phyloP scores from a whole-genome alignment of 805 yeast species.

The Teunomyces pallodes region DNA sequence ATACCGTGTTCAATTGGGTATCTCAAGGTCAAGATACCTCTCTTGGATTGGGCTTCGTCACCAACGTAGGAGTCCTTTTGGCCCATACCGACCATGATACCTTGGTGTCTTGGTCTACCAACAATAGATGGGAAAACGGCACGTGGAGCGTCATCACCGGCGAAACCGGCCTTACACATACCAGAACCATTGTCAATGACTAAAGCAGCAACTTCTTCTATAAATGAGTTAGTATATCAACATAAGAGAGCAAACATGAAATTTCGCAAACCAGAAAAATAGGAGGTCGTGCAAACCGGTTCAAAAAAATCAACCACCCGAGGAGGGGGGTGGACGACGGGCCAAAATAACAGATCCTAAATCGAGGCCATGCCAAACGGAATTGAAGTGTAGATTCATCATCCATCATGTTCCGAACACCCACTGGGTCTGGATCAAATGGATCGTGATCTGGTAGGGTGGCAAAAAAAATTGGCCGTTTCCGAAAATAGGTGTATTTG shows the following conservation, averaged over 20 bases:
- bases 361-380: too few species aligned
- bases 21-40: constrained; percentile 98
- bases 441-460: neutral
- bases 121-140: constrained; percentile 99
- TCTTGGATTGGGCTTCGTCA: constrained; percentile 99
- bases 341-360: neutral
- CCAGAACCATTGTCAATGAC: constrained; percentile 99
- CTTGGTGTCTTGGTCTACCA: constrained; percentile 99
- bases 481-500: neutral
- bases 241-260: constrained; percentile 1
- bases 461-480: neutral
- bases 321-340: neutral
- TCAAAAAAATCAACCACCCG: constrained; percentile 1
- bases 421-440: neutral
- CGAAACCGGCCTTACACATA: constrained; percentile 99
- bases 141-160: constrained; percentile 99
- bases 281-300: constrained; percentile 7
- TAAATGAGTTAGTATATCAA: constrained; percentile 26
- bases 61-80: constrained; percentile 99
- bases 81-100: constrained; percentile 99
- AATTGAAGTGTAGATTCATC: neutral
- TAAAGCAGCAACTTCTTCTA: constrained; percentile 53
- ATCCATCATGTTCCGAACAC: neutral
- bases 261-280: neutral
- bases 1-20: constrained; percentile 99